Evolutionary conservation across 2,329 filamentous ascomycete species (phyloP).

Genomic region (Aspergillus japonicus): DNA sequence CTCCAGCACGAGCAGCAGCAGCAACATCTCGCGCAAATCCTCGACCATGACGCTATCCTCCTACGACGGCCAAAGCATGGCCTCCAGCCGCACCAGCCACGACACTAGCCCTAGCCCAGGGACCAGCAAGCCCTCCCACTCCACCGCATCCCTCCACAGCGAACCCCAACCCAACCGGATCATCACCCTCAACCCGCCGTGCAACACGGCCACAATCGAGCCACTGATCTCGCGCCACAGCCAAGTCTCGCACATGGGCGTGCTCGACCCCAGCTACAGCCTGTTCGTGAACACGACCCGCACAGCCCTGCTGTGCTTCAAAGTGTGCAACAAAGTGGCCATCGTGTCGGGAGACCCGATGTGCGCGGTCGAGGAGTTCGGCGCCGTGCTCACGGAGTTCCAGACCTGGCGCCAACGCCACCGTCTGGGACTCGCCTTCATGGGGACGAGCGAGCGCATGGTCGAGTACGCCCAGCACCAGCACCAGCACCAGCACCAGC

Average conservation of each 20-base stretch:
- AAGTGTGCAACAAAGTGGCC: slow-evolving; percentile 37
- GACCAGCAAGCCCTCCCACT: neutral
- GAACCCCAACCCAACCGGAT: neutral
- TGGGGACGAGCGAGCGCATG: slow-evolving; percentile 39
- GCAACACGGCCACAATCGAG: neutral
- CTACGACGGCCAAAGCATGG: neutral
- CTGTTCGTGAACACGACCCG: slow-evolving; percentile 40
- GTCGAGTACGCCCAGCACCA: slow-evolving; percentile 25
- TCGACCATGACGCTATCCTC: neutral
- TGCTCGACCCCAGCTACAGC: slow-evolving; percentile 43
- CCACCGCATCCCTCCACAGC: neutral
- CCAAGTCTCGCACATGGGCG: slow-evolving; percentile 44
- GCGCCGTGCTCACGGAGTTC: slow-evolving; percentile 37
- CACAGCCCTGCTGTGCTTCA: slow-evolving; percentile 41
- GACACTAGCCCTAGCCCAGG: neutral
- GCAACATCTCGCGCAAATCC: neutral
- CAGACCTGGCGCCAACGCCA: slow-evolving; percentile 30
- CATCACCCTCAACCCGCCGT: neutral
- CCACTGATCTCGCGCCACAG: slow-evolving; percentile 35
- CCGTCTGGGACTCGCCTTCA: slow-evolving; percentile 36
- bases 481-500: too few species aligned
- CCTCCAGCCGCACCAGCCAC: slow-evolving; percentile 7
- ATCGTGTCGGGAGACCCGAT: slow-evolving; percentile 44
- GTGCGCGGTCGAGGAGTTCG: slow-evolving; percentile 28
- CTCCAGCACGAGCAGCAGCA: neutral